Evolutionary conservation across 1,139 yeast species (phyloP).

Genomic region (Suhomyces coccinellae): DNA sequence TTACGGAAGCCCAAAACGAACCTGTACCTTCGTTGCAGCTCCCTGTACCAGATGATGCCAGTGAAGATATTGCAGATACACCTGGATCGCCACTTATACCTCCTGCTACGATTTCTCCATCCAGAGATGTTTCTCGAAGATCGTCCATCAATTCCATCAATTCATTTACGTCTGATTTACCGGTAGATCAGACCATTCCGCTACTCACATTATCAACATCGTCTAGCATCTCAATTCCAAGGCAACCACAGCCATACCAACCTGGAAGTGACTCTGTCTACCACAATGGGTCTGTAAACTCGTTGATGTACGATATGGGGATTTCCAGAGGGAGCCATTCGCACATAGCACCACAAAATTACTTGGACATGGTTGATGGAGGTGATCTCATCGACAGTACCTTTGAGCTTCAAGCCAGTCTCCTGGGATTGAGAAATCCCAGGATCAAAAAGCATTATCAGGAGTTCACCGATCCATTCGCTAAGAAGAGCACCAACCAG

Average conservation of each 20-base stretch:
- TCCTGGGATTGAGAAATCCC: conserved; percentile 36
- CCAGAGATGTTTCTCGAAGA: conserved; percentile 13
- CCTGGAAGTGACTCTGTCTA: conserved; percentile 1
- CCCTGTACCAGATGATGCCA: background rate
- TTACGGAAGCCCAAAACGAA: background rate
- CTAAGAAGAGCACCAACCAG: conserved; percentile 5
- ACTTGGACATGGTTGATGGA: conserved; percentile 31
- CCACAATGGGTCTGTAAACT: conserved; percentile 18
- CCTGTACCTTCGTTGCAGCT: background rate
- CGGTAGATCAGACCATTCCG: conserved; percentile 43
- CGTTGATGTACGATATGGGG: conserved; percentile 29
- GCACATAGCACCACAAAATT: conserved; percentile 18
- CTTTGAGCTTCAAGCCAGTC: conserved; percentile 23
- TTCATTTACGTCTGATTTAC: conserved; percentile 22
- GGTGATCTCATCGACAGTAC: conserved; percentile 27
- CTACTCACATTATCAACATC: conserved; percentile 34
- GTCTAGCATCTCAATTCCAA: conserved; percentile 20
- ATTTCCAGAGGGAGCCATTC: conserved; percentile 23
- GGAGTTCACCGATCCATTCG: conserved; percentile 15
- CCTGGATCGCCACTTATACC: conserved; percentile 13
- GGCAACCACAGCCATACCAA: background rate
- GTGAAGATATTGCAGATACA: conserved; percentile 12
- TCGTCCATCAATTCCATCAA: conserved; percentile 30
- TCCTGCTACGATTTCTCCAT: conserved; percentile 1
- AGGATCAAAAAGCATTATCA: conserved; percentile 39